A percentile compares a stretch with the other conserved stretches of the same genome.
These are phyloP conservation scores for Nadsonia commutata DNA, from an alignment of 1,139 yeast species.

Conservation along the genomic window DNA sequence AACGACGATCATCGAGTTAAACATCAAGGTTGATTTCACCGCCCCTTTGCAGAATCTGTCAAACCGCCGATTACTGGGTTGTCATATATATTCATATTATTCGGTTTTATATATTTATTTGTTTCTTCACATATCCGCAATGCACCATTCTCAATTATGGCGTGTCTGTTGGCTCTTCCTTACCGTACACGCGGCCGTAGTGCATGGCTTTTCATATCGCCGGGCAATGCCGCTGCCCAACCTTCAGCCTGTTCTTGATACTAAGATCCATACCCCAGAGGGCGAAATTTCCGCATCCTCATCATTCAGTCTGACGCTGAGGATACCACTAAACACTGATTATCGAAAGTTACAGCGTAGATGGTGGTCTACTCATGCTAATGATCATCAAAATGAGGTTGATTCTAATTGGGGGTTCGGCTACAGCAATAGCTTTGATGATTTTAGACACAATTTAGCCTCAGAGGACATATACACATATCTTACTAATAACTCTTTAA, in stretches of 20 bases:
- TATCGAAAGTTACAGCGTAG: background rate
- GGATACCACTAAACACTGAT: slow-evolving; percentile 1
- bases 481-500: background rate
- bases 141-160: too few species aligned
- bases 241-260: slow-evolving; percentile 1
- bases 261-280: background rate
- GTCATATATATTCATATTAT: too few species aligned
- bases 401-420: background rate
- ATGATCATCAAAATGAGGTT: background rate
- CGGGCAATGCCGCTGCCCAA: background rate
- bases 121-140: too few species aligned
- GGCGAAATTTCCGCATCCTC: background rate
- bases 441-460: background rate
- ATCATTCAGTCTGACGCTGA: slow-evolving; percentile 3
- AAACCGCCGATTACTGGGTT: too few species aligned
- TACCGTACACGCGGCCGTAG: too few species aligned
- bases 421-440: background rate
- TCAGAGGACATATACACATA: background rate
- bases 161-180: too few species aligned
- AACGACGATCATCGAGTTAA: too few species aligned
- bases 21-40: too few species aligned
- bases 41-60: too few species aligned
- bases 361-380: background rate
- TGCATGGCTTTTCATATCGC: background rate
- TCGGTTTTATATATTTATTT: too few species aligned